Conservation (phyloP, 805 yeast genomes). For the Ogataea paradorogensis region DNA sequence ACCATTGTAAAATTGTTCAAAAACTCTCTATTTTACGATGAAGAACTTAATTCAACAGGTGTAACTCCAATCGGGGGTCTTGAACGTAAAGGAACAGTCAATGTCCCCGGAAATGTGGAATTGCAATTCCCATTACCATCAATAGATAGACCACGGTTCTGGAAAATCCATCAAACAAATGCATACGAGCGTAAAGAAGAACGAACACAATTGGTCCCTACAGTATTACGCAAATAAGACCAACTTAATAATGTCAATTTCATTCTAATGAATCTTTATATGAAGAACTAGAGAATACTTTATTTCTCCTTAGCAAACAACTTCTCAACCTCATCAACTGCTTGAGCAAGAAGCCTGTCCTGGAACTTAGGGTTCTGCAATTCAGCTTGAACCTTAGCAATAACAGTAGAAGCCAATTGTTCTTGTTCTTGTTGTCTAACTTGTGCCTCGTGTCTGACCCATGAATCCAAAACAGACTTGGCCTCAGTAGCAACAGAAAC, state of each 20-base stretch:
- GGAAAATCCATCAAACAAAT: conserved; percentile 33
- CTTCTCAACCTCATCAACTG: conserved; percentile 89
- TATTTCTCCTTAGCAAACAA: conserved; percentile 48
- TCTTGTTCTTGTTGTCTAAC: conserved; percentile 95
- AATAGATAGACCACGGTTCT: conserved; percentile 45
- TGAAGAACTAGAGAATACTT: conserved; percentile 1
- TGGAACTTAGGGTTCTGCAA: conserved; percentile 87
- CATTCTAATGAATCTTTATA: background rate
- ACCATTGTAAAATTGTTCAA: conserved; percentile 36
- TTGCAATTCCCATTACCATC: conserved; percentile 33
- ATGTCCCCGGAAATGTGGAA: conserved; percentile 8
- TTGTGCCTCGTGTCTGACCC: conserved; percentile 98
- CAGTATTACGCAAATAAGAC: conserved; percentile 12
- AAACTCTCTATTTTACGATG: conserved; percentile 58
- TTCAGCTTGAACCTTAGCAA: conserved; percentile 84
- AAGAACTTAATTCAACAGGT: conserved; percentile 64
- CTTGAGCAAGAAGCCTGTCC: conserved; percentile 85
- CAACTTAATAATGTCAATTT: conserved; percentile 5
- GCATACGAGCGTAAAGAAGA: conserved; percentile 16
- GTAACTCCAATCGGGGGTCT: conserved; percentile 40
- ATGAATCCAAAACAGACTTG: conserved; percentile 91
- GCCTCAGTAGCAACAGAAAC: conserved; percentile 88
- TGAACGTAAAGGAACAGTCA: conserved; percentile 1
- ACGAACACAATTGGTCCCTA: conserved; percentile 19
- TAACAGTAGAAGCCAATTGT: conserved; percentile 82